Base-by-base conservation (phyloP, 1,284 basidiomycete species). In the Peniophora sp. region DNA sequence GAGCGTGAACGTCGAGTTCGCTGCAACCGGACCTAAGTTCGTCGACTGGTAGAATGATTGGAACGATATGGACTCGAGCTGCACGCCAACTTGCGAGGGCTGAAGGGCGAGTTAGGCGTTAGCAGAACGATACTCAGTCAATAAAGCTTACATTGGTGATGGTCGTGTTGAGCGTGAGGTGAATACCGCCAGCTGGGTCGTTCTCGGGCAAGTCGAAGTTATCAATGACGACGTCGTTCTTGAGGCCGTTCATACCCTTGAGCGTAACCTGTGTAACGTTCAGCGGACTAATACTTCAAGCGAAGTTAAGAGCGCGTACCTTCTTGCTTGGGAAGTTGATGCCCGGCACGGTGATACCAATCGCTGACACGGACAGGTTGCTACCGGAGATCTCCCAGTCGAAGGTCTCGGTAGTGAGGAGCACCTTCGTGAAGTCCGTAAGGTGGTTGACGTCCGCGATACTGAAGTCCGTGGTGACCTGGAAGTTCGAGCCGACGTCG, bases 1-100 rank as follows among this genome's bases (percentile, higher is more conserved):
- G 20, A 90, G 71, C 2, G 71, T 80, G 51, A 89, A 76, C 2
- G 68, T 55, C 19, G 69, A 68, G 9, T 64, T 65, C 0, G 81
- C 78, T 1, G 74, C 62, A 6, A 81, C 79, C 2, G 81, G 76
- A 2, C 83, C 88, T 51, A 90, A 76, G 61, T 77, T 70, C 23
- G 75, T 71, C 35, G 71, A 67, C 45, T 74, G 72, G 49, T 76
- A 73, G 56, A 72, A 81, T 11, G 80, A 80, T 51, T 77, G 71
- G 65, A 88, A 87, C 6, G 75, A 76, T 53, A 90, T 75, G 3
- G 75, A 75, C 51, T 74, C 78, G 11, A 89, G 70, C 54, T 79
- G 68, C 11, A 91, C 79, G 50, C 87, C 89, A 44, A 90, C 83
- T 73, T 89, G 86, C 2, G 88, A 83, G 20, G 87, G 87, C 81